Percentiles rank a stretch among this genome's conserved stretches.
These are phyloP conservation scores for Rhynchospora tenuis DNA, from an alignment of 176 grass and related monocot genomes.

Conservation along the genomic window DNA sequence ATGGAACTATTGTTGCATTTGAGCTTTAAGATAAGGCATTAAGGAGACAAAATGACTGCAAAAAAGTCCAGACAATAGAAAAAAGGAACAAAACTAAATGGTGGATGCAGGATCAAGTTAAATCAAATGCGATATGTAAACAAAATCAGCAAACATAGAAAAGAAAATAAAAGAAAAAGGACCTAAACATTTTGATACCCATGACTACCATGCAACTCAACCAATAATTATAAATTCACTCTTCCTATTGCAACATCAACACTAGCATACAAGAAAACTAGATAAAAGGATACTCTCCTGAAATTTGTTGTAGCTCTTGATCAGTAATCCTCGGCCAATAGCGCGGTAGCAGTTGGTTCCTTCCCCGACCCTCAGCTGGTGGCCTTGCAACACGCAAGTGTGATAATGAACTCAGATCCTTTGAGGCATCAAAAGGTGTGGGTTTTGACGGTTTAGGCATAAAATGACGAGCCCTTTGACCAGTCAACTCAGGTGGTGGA, in stretches of 20 bases:
- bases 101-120: neutral
- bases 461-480: constrained; percentile 64
- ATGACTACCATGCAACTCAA: neutral
- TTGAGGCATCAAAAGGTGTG: constrained; percentile 53
- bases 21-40: constrained; percentile 50
- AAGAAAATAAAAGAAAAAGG: too few species aligned
- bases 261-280: neutral
- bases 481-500: constrained; percentile 50
- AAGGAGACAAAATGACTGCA: constrained; percentile 40
- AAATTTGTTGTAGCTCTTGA: constrained; percentile 99
- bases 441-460: constrained; percentile 51
- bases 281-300: constrained; percentile 93
- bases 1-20: constrained; percentile 93
- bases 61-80: neutral
- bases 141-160: too few species aligned
- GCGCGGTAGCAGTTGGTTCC: constrained; percentile 90
- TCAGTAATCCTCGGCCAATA: constrained; percentile 99
- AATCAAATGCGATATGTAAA: neutral
- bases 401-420: constrained; percentile 42
- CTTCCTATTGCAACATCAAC: neutral
- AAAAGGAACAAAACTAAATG: neutral
- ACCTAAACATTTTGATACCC: neutral
- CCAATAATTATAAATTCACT: neutral
- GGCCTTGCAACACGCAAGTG: constrained; percentile 94
- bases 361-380: constrained; percentile 78